A percentile compares a stretch with the other conserved stretches of the same genome.
phyloP scores from a whole-genome alignment of 495 filamentous ascomycete species.

The Hyaloscypha variabilis region DNA sequence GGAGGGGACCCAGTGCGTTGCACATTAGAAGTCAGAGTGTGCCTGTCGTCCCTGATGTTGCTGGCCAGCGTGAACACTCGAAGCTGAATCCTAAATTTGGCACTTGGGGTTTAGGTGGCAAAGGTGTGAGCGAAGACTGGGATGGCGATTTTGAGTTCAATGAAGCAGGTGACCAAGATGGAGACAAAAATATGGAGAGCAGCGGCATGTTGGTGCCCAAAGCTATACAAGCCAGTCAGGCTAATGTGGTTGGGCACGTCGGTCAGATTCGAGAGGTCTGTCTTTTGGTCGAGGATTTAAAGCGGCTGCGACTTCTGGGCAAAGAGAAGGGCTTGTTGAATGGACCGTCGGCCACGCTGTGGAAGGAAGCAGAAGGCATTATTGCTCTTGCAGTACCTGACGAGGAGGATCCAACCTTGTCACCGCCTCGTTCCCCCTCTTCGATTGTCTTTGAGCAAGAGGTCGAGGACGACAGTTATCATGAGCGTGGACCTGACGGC shows the following conservation, averaged over 20 bases:
- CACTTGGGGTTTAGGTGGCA: conserved; percentile 84
- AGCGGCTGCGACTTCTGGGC: conserved; percentile 65
- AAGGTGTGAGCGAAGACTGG: conserved; percentile 51
- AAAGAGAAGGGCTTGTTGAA: conserved; percentile 65
- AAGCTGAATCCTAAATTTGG: conserved; percentile 77
- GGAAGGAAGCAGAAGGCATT: conserved; percentile 87
- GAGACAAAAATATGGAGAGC: conserved; percentile 42
- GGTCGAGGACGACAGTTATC: conserved; percentile 20
- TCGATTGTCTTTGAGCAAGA: conserved; percentile 31
- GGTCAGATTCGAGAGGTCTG: conserved; percentile 86
- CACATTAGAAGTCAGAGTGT: conserved; percentile 96
- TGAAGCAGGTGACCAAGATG: conserved; percentile 50
- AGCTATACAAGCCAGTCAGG: conserved; percentile 83
- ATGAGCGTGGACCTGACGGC: conserved; percentile 61
- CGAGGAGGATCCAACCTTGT: conserved; percentile 62
- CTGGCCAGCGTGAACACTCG: conserved; percentile 55
- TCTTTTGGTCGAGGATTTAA: conserved; percentile 78
- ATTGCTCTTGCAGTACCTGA: conserved; percentile 84
- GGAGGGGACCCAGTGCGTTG: conserved; percentile 73
- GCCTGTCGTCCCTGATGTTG: conserved; percentile 73
- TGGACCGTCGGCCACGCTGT: conserved; percentile 65
- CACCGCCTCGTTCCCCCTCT: conserved; percentile 30
- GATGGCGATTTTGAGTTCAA: conserved; percentile 38
- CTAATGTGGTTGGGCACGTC: conserved; percentile 81
- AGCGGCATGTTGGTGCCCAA: conserved; percentile 74